Conservation (phyloP, 2,329 filamentous ascomycete species). For the Nemania sp. region DNA sequence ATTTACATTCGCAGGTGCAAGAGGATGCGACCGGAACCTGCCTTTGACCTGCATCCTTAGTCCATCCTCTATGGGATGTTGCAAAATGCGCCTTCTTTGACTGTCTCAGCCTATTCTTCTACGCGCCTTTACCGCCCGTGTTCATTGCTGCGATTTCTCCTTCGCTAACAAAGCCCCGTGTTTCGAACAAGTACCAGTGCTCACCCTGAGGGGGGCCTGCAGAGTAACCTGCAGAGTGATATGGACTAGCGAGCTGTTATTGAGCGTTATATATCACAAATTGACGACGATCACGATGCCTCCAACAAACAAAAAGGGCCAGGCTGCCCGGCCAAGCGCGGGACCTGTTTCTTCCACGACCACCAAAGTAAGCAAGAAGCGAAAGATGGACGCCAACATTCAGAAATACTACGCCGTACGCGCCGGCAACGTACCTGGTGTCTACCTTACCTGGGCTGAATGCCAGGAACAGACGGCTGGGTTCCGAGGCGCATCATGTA, state of each 20-base stretch:
- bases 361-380: slow-evolving; percentile 56
- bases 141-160: slow-evolving; percentile 30
- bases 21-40: slow-evolving; percentile 46
- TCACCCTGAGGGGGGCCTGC: slow-evolving; percentile 35
- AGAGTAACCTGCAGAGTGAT: slow-evolving; percentile 40
- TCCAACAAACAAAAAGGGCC: slow-evolving; percentile 39
- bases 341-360: slow-evolving; percentile 17
- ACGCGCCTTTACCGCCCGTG: slow-evolving; percentile 35
- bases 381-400: slow-evolving; percentile 58
- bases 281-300: slow-evolving; percentile 44
- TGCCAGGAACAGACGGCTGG: slow-evolving; percentile 71
- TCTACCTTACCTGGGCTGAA: slow-evolving; percentile 72
- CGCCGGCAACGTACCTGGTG: slow-evolving; percentile 66
- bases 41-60: slow-evolving; percentile 43
- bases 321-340: slow-evolving; percentile 30
- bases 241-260: slow-evolving; percentile 43
- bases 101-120: slow-evolving; percentile 38
- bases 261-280: slow-evolving; percentile 28
- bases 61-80: slow-evolving; percentile 30
- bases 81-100: slow-evolving; percentile 49
- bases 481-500: slow-evolving; percentile 75
- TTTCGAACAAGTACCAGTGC: slow-evolving; percentile 43
- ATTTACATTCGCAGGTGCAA: slow-evolving; percentile 38
- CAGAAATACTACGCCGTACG: slow-evolving; percentile 74
- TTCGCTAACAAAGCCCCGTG: slow-evolving; percentile 45